A percentile compares a stretch with the other conserved stretches of the same genome.
These are phyloP conservation scores for Colletotrichum costaricense DNA, from an alignment of 2,329 filamentous ascomycete species.

Conservation along the genomic window DNA sequence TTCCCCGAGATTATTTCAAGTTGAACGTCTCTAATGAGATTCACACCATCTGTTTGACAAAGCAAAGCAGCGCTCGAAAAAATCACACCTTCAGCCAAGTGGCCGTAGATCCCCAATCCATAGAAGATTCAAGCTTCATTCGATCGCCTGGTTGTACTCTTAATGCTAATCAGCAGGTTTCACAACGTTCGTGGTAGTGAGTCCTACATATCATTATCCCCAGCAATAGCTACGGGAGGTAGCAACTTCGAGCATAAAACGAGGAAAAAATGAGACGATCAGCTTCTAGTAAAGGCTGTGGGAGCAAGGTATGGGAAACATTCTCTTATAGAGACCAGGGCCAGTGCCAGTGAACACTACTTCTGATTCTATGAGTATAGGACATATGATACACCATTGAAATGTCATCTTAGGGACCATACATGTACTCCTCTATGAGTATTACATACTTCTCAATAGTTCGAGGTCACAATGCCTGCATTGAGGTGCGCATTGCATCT, in stretches of 20 bases:
- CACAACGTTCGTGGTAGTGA: not conserved
- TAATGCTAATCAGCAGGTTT: no score
- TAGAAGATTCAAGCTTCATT: not conserved
- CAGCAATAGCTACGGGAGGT: no score
- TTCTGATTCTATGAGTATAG: not conserved
- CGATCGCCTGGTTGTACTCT: no score
- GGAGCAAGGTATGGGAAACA: no score
- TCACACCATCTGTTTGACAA: not conserved
- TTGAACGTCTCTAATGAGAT: not conserved
- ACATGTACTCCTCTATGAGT: not conserved
- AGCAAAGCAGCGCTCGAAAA: not conserved
- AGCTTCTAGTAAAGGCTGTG: not conserved
- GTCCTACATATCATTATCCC: not conserved
- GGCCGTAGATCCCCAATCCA: not conserved
- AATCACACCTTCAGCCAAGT: not conserved
- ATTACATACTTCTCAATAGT: not conserved
- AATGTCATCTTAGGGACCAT: not conserved
- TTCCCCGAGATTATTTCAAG: no score
- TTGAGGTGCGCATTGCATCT: not conserved
- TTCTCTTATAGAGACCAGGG: not conserved
- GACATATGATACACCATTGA: not conserved
- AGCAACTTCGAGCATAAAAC: no score
- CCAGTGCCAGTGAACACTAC: not conserved
- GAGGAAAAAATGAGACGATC: no score
- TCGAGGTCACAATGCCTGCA: not conserved